Conservation (phyloP, 2,329 filamentous ascomycete species). For the Aspergillus jensenii region DNA sequence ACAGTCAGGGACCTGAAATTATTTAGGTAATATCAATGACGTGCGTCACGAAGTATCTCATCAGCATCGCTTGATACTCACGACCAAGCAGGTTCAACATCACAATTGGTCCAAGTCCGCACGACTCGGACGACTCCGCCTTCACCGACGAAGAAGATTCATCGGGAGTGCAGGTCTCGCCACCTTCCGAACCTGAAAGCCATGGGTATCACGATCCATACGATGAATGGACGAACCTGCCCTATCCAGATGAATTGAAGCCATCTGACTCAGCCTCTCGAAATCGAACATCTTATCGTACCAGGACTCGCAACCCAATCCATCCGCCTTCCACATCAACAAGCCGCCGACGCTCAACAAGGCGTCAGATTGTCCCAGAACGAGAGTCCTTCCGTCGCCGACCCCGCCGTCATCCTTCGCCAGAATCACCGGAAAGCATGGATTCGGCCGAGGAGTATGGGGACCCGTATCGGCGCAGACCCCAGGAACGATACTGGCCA, state of each 20-base stretch:
- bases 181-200: constrained; percentile 40
- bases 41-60: constrained; percentile 15
- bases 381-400: constrained; percentile 38
- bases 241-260: constrained; percentile 48
- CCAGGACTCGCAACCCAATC: constrained; percentile 36
- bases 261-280: constrained; percentile 49
- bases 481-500: constrained; percentile 37
- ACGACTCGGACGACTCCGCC: constrained; percentile 41
- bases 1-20: not conserved
- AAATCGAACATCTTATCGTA: constrained; percentile 40
- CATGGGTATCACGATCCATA: constrained; percentile 40
- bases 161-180: constrained; percentile 45
- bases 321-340: constrained; percentile 39
- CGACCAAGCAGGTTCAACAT: constrained; percentile 41
- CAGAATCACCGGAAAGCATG: constrained; percentile 60
- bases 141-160: constrained; percentile 47
- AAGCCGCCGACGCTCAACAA: constrained; percentile 37
- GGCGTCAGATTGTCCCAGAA: constrained; percentile 38
- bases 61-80: constrained; percentile 9
- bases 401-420: constrained; percentile 46
- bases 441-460: constrained; percentile 66
- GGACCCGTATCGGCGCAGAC: constrained; percentile 43
- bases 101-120: constrained; percentile 40
- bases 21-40: constrained; percentile 18
- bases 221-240: constrained; percentile 41